A percentile compares a stretch with the other conserved stretches of the same genome.
Conservation (phyloP, 139 green algal species). For the Nannochloris sp. region DNA sequence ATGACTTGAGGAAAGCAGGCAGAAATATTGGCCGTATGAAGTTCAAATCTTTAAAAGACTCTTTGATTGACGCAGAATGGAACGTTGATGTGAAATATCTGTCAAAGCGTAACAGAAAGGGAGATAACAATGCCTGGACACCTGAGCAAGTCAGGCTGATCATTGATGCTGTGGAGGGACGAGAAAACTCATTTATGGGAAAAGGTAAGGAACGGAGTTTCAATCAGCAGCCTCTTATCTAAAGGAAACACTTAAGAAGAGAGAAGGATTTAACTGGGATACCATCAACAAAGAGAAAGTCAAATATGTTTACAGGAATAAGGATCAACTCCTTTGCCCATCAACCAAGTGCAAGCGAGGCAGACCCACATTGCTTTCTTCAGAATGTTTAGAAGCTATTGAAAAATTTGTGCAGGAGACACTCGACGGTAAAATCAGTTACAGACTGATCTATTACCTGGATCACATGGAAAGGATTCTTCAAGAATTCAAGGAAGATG, state of each 20-base stretch:
- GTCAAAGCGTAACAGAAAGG: not conserved
- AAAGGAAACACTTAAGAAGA: not conserved
- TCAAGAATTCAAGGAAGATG: not conserved
- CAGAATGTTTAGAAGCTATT: not conserved
- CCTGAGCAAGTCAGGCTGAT: not conserved
- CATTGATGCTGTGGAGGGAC: not conserved
- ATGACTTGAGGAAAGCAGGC: not conserved
- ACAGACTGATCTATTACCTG: not conserved
- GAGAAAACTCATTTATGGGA: not conserved
- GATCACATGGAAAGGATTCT: not conserved
- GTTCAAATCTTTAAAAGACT: not conserved
- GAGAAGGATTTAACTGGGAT: not conserved
- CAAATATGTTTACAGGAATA: not conserved
- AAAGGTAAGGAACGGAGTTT: not conserved
- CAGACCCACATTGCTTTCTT: not conserved
- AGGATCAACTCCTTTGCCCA: not conserved
- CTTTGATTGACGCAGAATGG: not conserved
- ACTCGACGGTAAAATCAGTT: not conserved
- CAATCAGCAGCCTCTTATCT: not conserved
- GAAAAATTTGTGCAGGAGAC: not conserved
- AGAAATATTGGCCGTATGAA: not conserved
- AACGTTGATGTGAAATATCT: constrained; percentile 1
- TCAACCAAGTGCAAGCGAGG: not conserved
- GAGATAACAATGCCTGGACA: not conserved
- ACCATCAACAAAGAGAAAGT: not conserved